These are phyloP conservation scores for Tulasnella calospora DNA, from an alignment of 768 basidiomycete genomes.

Conservation along the genomic window DNA sequence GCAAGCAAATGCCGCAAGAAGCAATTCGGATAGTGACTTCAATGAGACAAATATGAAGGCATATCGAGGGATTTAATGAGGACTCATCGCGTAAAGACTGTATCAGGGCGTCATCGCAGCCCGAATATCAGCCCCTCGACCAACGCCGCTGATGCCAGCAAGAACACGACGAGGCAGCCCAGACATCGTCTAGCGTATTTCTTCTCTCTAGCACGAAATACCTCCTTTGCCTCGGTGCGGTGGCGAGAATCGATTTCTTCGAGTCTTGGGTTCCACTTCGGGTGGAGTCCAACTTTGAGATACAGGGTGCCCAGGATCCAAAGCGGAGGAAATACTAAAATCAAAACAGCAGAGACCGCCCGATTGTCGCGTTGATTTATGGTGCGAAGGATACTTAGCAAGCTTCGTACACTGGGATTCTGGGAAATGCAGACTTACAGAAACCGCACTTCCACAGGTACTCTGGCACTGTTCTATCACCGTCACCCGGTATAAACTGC, in stretches of 20 bases:
- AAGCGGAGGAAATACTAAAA: neutral
- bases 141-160: neutral
- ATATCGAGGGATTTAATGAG: too few species aligned
- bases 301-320: slow-evolving; percentile 2
- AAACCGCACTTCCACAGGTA: neutral
- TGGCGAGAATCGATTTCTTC: neutral
- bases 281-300: neutral
- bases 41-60: too few species aligned
- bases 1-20: neutral
- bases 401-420: neutral
- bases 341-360: neutral
- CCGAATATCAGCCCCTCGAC: slow-evolving; percentile 2
- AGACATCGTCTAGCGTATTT: neutral
- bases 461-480: neutral
- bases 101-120: neutral
- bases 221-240: neutral
- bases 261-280: neutral
- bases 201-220: neutral
- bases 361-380: too few species aligned
- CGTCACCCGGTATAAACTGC: neutral
- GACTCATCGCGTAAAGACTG: neutral
- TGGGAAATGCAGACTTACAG: neutral
- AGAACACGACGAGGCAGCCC: neutral
- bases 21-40: too few species aligned
- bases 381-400: too few species aligned